phyloP scores from a whole-genome alignment of 129 eudicot species.

The Saussurea involucrata region DNA sequence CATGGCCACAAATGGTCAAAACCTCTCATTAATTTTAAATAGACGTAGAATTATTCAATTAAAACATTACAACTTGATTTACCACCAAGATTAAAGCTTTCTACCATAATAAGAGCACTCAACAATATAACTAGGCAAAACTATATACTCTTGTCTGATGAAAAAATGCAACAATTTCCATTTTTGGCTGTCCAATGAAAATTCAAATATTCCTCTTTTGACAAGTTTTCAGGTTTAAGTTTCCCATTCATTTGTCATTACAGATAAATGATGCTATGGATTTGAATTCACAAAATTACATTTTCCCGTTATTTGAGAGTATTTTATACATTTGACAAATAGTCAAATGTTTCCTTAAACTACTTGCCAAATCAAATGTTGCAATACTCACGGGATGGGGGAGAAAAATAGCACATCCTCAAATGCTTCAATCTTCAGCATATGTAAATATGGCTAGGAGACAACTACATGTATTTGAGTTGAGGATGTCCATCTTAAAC shows the following conservation, averaged over 20 bases:
- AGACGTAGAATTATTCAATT: background rate
- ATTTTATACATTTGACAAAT: background rate
- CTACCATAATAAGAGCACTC: background rate
- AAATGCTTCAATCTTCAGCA: background rate
- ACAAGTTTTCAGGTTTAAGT: background rate
- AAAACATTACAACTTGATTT: background rate
- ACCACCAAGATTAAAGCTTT: background rate
- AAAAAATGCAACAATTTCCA: background rate
- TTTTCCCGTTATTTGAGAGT: background rate
- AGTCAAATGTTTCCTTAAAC: background rate
- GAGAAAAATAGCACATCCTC: background rate
- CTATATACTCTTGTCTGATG: background rate
- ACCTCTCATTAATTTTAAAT: background rate
- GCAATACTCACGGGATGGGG: background rate
- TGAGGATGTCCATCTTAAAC: background rate
- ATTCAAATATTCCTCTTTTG: background rate
- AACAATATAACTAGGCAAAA: background rate
- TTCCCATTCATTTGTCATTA: background rate
- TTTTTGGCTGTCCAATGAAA: background rate
- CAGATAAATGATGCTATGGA: background rate
- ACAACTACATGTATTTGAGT: background rate
- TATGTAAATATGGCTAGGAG: background rate
- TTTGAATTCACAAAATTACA: background rate
- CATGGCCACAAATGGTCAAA: background rate
- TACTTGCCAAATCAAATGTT: background rate